Conservation (phyloP, 1,284 basidiomycete species). For the Leccinum colubrinum region DNA sequence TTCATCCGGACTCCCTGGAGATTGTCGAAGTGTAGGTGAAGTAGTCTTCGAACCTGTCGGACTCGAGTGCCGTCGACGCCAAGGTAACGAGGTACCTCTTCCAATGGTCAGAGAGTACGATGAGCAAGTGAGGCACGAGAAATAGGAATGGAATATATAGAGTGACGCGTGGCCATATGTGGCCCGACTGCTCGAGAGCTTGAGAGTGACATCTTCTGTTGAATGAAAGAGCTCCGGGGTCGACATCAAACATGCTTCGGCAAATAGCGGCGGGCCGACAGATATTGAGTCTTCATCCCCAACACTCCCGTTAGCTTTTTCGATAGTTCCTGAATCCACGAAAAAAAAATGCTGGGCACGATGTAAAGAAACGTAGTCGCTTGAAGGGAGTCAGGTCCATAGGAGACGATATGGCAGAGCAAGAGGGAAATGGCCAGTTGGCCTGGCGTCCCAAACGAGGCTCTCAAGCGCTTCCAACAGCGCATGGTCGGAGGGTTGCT, state of each 20-base stretch:
- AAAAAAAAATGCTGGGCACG: slow-evolving; percentile 31
- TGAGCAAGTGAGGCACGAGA: not conserved
- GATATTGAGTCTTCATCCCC: slow-evolving; percentile 12
- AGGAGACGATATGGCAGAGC: slow-evolving; percentile 35
- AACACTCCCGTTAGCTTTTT: slow-evolving; percentile 19
- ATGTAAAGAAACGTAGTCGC: slow-evolving; percentile 28
- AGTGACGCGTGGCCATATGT: slow-evolving; percentile 22
- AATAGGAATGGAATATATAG: not conserved
- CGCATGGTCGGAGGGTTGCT: no score
- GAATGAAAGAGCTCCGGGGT: slow-evolving; percentile 18
- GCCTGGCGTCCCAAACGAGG: slow-evolving; percentile 30
- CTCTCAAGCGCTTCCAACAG: not conserved
- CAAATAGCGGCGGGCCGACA: slow-evolving; percentile 39
- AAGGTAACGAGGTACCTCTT: not conserved
- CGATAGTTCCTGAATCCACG: slow-evolving; percentile 37
- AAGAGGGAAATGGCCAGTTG: slow-evolving; percentile 44
- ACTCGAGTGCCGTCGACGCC: slow-evolving; percentile 14
- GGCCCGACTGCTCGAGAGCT: slow-evolving; percentile 18
- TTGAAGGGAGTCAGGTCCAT: slow-evolving; percentile 8
- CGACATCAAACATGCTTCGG: slow-evolving; percentile 39
- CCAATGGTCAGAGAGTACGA: not conserved
- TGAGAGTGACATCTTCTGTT: slow-evolving; percentile 29
- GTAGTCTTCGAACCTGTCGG: slow-evolving; percentile 32
- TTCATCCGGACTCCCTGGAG: slow-evolving; percentile 12
- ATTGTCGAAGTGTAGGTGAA: slow-evolving; percentile 3